phyloP scores from a whole-genome alignment of 148 eudicot species.

The Persicaria tinctoria region DNA sequence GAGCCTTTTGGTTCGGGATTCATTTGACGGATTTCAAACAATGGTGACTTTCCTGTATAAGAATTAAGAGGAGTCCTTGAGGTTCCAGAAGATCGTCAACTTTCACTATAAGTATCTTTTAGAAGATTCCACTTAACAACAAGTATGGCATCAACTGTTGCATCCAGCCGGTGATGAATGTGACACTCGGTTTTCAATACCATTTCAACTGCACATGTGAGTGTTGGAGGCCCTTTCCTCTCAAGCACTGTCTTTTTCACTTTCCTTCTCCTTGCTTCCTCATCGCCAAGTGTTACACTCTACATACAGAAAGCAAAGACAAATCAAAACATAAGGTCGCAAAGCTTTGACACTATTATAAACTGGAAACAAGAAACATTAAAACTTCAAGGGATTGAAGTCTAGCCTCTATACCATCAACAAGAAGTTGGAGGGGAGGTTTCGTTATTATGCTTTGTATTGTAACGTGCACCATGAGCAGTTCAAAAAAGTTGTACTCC shows the following conservation, averaged over 20 bases:
- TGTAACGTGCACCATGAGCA: conserved; percentile 93
- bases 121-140: too few species aligned
- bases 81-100: not conserved
- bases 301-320: conserved; percentile 16
- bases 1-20: conserved; percentile 40
- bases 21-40: conserved; percentile 63
- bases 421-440: conserved; percentile 86
- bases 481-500: conserved; percentile 99
- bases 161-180: too few species aligned
- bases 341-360: not conserved
- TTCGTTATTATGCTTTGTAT: conserved; percentile 85
- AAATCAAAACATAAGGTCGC: not conserved
- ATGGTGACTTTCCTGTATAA: conserved; percentile 53
- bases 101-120: not conserved
- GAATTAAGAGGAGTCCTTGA: not conserved
- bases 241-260: too few species aligned
- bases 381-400: not conserved
- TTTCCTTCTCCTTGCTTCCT: too few species aligned
- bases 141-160: too few species aligned
- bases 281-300: too few species aligned
- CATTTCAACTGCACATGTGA: too few species aligned
- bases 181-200: too few species aligned
- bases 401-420: conserved; percentile 90
- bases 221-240: too few species aligned
- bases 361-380: too few species aligned